These are phyloP conservation scores for Arthrocladium fulminans DNA, from an alignment of 2,329 filamentous ascomycete species.

Conservation along the genomic window DNA sequence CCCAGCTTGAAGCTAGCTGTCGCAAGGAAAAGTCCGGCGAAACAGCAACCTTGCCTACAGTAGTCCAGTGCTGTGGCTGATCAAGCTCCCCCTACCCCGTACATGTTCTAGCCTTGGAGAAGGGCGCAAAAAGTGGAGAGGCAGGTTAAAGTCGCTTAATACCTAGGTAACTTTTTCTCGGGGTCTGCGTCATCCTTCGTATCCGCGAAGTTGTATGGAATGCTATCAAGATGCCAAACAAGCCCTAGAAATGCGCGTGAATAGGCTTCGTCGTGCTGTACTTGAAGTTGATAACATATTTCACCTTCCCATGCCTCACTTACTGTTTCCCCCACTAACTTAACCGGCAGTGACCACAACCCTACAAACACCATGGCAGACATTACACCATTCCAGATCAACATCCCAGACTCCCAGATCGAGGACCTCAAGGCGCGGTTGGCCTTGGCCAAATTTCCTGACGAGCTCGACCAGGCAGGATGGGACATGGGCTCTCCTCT, in stretches of 20 bases:
- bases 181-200: background rate
- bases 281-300: background rate
- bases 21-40: too few species aligned
- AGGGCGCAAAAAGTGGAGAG: background rate
- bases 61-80: too few species aligned
- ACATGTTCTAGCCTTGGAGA: too few species aligned
- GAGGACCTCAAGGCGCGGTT: constrained; percentile 29
- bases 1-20: too few species aligned
- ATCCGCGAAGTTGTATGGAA: too few species aligned
- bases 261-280: background rate
- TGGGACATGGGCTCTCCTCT: constrained; percentile 35
- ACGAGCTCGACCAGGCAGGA: constrained; percentile 32
- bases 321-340: constrained; percentile 33
- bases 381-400: constrained; percentile 26
- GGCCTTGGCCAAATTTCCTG: constrained; percentile 30
- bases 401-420: constrained; percentile 27
- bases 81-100: too few species aligned
- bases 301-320: background rate
- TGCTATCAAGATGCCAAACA: background rate
- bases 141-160: background rate
- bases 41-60: too few species aligned
- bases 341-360: background rate
- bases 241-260: background rate
- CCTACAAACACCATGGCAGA: constrained; percentile 14
- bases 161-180: too few species aligned